Base-by-base conservation (phyloP, 202 grass and related monocot genomes). In the Bolboschoenoplectus hybrid region DNA sequence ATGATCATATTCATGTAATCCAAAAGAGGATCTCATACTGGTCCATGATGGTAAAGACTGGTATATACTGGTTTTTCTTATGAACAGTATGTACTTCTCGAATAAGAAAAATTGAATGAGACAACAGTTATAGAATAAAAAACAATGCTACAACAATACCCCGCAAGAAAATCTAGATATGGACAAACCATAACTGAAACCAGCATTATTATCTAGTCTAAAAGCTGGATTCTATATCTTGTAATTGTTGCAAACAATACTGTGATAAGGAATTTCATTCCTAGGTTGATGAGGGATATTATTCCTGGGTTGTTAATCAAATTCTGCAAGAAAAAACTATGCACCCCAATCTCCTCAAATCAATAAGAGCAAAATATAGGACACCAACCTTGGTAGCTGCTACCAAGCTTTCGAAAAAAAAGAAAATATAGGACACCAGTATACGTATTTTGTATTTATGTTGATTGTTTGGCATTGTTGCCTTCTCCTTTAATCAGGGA, bases 401-500 rank as follows among this genome's bases (percentile, higher is more conserved):
- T 26, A 26, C 26, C 26, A 26, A 26, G 26, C 26, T 26, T 26
- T 26, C 26, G 26, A 12, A 68, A 68, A 12, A 63, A 32, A 7
- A 34, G 19, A 34, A 61, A 26, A 63, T 32, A 63, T 34, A 41
- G 45, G 67, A 45, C 10, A 67, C n/a, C 32, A 17, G 44, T 73
- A 3, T 2, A 2, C 26, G 2, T 68, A 10, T 45, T 47, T 73
- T 16, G n/a, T 73, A 73, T 47, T 32, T 32, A 26, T 26, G 69
- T 73, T 73, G 17, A 73, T 11, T 66, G 63, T 8, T 73, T 73
- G 69, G 7, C n/a, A 10, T 47, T 73, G 8, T 73, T 47, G 8
- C 3, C 8, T 47, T 78, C 81, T 63, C 38, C 20, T 69, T 88
- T 6, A 40, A 86, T 1, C 63, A 95, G 93, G 93, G 93, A n/a